Evolutionary conservation across 768 basidiomycete species (phyloP).

Genomic region (Kwoniella sp.): DNA sequence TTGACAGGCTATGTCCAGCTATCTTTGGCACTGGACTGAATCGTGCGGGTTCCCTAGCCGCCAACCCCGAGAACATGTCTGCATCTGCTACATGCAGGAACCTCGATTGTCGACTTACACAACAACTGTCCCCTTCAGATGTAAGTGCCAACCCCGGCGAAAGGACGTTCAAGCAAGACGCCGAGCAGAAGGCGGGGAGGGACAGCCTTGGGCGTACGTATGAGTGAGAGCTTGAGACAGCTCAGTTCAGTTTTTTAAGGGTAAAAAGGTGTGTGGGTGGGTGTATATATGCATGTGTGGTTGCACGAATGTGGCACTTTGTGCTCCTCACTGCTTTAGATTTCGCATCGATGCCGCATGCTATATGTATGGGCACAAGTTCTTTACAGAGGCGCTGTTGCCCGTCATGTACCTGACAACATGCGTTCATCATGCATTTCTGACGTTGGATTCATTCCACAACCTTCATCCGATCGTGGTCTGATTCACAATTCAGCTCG

Average conservation of each 20-base stretch:
- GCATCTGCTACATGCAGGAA: too few relatives aligned
- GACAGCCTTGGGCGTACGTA: too few relatives aligned
- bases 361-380: too few relatives aligned
- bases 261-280: slow-evolving; percentile 4
- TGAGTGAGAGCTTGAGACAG: too few relatives aligned
- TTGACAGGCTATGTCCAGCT: too few relatives aligned
- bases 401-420: not conserved
- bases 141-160: slow-evolving; percentile 24
- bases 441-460: too few relatives aligned
- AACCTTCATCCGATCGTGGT: not conserved
- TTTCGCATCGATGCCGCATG: not conserved
- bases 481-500: not conserved
- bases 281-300: not conserved
- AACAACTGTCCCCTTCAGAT: not conserved
- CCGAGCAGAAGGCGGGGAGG: not conserved
- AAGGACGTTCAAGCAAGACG: slow-evolving; percentile 2
- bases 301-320: slow-evolving; percentile 26
- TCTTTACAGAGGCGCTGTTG: slow-evolving; percentile 5
- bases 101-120: too few relatives aligned
- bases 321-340: not conserved
- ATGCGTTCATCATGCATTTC: not conserved
- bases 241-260: not conserved
- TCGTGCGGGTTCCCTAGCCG: too few relatives aligned
- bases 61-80: too few relatives aligned
- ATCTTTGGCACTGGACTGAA: too few relatives aligned